Percentiles rank a stretch among this genome's conserved stretches.
These are phyloP conservation scores for Coprinopsis marcescibilis DNA, from an alignment of 768 basidiomycete genomes.

Conservation along the genomic window DNA sequence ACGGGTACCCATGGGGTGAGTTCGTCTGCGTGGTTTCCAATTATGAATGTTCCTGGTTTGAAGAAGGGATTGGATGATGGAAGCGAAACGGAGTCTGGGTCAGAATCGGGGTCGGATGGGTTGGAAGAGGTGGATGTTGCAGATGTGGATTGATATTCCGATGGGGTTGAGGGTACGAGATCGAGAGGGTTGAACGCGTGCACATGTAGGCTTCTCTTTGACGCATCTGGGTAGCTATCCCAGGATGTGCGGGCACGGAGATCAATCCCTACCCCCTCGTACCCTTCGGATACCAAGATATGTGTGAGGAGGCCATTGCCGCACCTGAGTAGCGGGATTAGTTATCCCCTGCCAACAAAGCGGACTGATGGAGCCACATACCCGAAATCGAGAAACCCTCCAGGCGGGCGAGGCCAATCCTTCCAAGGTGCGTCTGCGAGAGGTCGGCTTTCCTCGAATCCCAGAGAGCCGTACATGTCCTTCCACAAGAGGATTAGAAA, in stretches of 20 bases:
- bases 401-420: slow-evolving; percentile 71
- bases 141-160: too few species aligned
- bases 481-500: slow-evolving; percentile 93
- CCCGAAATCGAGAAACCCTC: slow-evolving; percentile 89
- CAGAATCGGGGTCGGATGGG: too few species aligned
- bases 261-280: slow-evolving; percentile 79
- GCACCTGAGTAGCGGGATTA: too few species aligned
- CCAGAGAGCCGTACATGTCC: slow-evolving; percentile 42
- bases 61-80: too few species aligned
- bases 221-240: slow-evolving; percentile 63
- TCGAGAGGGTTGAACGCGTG: slow-evolving; percentile 63
- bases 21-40: slow-evolving; percentile 96
- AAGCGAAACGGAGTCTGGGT: too few species aligned
- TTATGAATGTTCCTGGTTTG: slow-evolving; percentile 59
- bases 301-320: slow-evolving; percentile 93
- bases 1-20: slow-evolving; percentile 93
- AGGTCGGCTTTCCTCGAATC: slow-evolving; percentile 1
- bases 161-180: slow-evolving; percentile 10
- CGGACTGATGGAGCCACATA: slow-evolving; percentile 28
- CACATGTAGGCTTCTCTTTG: slow-evolving; percentile 57
- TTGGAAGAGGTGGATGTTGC: too few species aligned
- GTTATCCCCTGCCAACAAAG: too few species aligned
- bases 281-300: slow-evolving; percentile 80
- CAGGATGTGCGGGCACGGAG: slow-evolving; percentile 82
- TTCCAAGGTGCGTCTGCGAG: slow-evolving; percentile 46